Evolutionary conservation across 176 grass and related monocot genomes (phyloP).

Genomic region (Eleusine indica): DNA sequence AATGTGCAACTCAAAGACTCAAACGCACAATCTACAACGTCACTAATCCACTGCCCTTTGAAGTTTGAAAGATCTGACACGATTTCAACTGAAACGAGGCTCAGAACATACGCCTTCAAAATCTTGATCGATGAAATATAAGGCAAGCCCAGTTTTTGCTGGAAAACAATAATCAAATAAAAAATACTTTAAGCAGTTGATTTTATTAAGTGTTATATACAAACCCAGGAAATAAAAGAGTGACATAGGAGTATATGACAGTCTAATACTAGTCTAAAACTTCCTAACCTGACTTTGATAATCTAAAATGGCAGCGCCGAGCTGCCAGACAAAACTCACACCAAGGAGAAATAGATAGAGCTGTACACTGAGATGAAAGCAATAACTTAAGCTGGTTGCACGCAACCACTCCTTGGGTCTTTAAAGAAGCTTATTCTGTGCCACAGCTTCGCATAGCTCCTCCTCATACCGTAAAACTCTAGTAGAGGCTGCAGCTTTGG

Average conservation of each 20-base stretch:
- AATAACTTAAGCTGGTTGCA: neutral
- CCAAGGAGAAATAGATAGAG: constrained; percentile 33
- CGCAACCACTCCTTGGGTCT: neutral
- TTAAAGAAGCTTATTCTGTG: constrained; percentile 97
- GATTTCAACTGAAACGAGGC: neutral
- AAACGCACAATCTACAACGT: too few relatives aligned
- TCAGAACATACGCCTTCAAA: neutral
- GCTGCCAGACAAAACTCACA: constrained; percentile 34
- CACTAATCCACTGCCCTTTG: neutral
- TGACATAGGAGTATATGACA: constrained; percentile 35
- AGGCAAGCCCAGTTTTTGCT: neutral
- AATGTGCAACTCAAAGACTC: neutral
- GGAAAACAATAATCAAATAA: neutral
- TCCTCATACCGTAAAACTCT: constrained; percentile 80
- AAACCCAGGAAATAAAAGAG: constrained; percentile 34
- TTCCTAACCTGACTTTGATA: constrained; percentile 35
- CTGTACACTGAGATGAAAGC: constrained; percentile 41
- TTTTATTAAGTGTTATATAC: constrained; percentile 44
- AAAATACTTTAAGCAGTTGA: constrained; percentile 17
- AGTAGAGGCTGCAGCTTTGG: constrained; percentile 58
- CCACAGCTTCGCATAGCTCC: constrained; percentile 87
- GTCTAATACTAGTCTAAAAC: constrained; percentile 48
- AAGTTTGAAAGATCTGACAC: neutral
- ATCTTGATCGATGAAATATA: neutral
- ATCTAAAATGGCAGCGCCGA: constrained; percentile 22